These are phyloP conservation scores for Trichoderma citrinoviride DNA, from an alignment of 2,329 filamentous ascomycete genomes.

Conservation along the genomic window DNA sequence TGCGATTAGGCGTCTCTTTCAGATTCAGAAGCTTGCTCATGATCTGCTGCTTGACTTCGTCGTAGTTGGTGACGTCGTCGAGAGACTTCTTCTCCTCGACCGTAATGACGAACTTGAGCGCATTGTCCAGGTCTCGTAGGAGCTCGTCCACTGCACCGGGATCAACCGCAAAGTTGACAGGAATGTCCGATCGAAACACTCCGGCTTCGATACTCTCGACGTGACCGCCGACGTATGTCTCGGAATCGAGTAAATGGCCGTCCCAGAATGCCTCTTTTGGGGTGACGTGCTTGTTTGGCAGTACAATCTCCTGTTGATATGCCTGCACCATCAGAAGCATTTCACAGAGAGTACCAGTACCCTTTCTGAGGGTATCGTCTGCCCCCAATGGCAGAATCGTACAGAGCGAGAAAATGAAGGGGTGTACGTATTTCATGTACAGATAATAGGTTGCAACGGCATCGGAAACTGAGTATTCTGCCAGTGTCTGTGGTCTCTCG, in stretches of 20 bases:
- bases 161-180: conserved; percentile 91
- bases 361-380: conserved; percentile 90
- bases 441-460: conserved; percentile 98
- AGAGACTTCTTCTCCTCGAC: conserved; percentile 81
- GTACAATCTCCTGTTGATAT: conserved; percentile 83
- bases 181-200: conserved; percentile 93
- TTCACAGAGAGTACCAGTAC: conserved; percentile 97
- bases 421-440: conserved; percentile 99
- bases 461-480: conserved; percentile 98
- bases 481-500: conserved; percentile 88
- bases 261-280: conserved; percentile 95
- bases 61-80: conserved; percentile 77
- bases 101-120: conserved; percentile 80
- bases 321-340: conserved; percentile 99
- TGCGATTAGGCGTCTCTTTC: conserved; percentile 78
- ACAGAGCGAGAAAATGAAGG: conserved; percentile 97
- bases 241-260: conserved; percentile 90
- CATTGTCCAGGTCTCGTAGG: conserved; percentile 79
- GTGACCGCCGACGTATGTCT: conserved; percentile 97
- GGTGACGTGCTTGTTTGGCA: conserved; percentile 94
- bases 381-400: conserved; percentile 92
- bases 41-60: conserved; percentile 83
- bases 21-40: conserved; percentile 65
- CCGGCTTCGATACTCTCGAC: conserved; percentile 99
- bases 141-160: conserved; percentile 86